These are phyloP conservation scores for Fusarium sp. DNA, from an alignment of 2,329 filamentous ascomycete species.

Conservation along the genomic window DNA sequence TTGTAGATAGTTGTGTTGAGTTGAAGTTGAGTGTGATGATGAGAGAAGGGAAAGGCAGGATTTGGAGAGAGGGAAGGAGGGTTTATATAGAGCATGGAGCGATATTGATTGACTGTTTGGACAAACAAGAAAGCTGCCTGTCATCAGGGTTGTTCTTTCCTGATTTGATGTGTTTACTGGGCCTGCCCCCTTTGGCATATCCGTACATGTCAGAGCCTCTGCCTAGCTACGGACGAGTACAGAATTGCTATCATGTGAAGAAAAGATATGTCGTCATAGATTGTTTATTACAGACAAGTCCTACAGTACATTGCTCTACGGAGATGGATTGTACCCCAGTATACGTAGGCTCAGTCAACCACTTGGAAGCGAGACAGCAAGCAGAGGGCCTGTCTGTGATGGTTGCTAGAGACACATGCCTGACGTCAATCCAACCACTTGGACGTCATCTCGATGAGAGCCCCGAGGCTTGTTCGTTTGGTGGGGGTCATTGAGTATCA, in stretches of 20 bases:
- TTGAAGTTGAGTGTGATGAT: slow-evolving; percentile 23
- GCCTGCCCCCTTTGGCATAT: neutral
- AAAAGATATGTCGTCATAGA: slow-evolving; percentile 39
- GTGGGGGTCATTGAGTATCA: slow-evolving; percentile 12
- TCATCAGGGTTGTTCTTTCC: slow-evolving; percentile 23
- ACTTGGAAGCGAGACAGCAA: slow-evolving; percentile 14
- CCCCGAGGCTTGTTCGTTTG: slow-evolving; percentile 19
- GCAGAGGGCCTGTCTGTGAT: slow-evolving; percentile 23
- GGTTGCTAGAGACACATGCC: slow-evolving; percentile 22
- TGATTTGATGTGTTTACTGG: slow-evolving; percentile 7
- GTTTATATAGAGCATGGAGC: slow-evolving; percentile 38
- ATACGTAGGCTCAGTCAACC: slow-evolving; percentile 1
- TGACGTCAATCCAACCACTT: slow-evolving; percentile 39
- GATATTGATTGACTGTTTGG: neutral
- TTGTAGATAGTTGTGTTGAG: slow-evolving; percentile 13
- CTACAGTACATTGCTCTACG: slow-evolving; percentile 6
- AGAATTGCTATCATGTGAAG: slow-evolving; percentile 37
- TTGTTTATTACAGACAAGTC: slow-evolving; percentile 17
- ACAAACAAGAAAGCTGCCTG: slow-evolving; percentile 6
- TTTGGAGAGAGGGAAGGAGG: slow-evolving; percentile 3
- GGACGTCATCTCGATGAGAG: slow-evolving; percentile 34
- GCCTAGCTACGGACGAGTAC: neutral
- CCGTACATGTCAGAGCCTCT: neutral
- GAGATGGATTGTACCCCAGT: slow-evolving; percentile 5
- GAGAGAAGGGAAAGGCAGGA: neutral